Conservation (phyloP, 2,329 filamentous ascomycete species). For the Colletotrichum sp. region DNA sequence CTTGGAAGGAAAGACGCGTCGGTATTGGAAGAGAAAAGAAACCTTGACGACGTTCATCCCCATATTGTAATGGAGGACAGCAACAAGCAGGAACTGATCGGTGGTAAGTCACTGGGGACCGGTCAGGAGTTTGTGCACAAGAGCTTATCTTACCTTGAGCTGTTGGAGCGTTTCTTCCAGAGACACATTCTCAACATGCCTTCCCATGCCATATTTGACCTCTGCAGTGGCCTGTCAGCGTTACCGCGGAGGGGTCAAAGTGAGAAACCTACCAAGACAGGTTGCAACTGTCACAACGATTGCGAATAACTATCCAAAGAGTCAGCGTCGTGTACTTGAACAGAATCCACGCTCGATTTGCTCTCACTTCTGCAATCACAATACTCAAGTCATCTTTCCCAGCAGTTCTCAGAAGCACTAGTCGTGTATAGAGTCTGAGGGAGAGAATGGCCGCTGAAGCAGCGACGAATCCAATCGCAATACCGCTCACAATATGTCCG, state of each 20-base stretch:
- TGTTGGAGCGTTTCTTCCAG: slow-evolving; percentile 22
- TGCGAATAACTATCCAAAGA: slow-evolving; percentile 19
- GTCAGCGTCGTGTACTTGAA: background rate
- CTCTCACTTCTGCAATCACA: slow-evolving; percentile 23
- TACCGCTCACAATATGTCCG: slow-evolving; percentile 23
- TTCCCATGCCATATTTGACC: slow-evolving; percentile 29
- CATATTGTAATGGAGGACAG: slow-evolving; percentile 33
- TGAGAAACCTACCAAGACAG: background rate
- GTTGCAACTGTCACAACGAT: slow-evolving; percentile 18
- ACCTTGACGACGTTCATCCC: slow-evolving; percentile 35
- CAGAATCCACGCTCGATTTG: background rate
- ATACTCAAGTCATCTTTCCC: slow-evolving; percentile 34
- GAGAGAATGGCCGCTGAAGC: slow-evolving; percentile 16
- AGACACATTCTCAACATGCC: slow-evolving; percentile 25
- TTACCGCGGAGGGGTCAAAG: background rate
- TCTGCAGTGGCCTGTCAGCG: slow-evolving; percentile 5
- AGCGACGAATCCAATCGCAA: slow-evolving; percentile 24
- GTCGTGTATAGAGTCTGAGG: slow-evolving; percentile 27
- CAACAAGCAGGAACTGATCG: slow-evolving; percentile 27
- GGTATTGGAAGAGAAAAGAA: slow-evolving; percentile 36
- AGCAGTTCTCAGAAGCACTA: slow-evolving; percentile 23
- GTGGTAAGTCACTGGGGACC: background rate
- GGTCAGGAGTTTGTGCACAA: background rate
- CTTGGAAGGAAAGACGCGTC: slow-evolving; percentile 31
- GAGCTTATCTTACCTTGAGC: slow-evolving; percentile 22